A percentile compares a stretch with the other conserved stretches of the same genome.
Conservation (phyloP, 306 rosid species). For the Calophaca sinica region DNA sequence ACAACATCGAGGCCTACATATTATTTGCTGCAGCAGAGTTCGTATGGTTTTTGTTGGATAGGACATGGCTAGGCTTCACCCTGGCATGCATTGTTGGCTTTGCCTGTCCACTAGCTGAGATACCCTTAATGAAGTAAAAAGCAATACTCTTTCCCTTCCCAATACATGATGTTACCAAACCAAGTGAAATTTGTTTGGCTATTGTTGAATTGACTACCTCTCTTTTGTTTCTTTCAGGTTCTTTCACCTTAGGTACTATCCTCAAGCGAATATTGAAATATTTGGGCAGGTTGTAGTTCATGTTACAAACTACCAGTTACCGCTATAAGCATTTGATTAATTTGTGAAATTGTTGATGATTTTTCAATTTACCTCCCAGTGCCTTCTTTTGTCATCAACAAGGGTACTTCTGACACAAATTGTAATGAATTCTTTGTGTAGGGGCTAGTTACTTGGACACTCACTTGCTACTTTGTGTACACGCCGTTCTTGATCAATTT, state of each 20-base stretch:
- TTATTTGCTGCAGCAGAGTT: constrained; percentile 82
- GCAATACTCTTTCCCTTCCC: background rate
- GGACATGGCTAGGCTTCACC: constrained; percentile 77
- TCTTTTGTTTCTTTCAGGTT: constrained; percentile 47
- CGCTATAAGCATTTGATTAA: background rate
- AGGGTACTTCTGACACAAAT: background rate
- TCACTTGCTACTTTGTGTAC: constrained; percentile 62
- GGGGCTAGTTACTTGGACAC: constrained; percentile 62
- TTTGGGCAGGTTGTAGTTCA: constrained; percentile 56
- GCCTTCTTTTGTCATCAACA: background rate
- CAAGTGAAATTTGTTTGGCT: background rate
- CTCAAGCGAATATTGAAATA: constrained; percentile 52
- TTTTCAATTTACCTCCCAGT: background rate
- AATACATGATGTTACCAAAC: background rate
- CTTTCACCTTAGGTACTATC: constrained; percentile 58
- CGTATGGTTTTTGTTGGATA: constrained; percentile 70
- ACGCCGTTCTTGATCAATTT: constrained; percentile 55
- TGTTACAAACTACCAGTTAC: background rate
- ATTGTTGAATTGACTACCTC: background rate
- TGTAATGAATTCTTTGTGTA: constrained; percentile 32
- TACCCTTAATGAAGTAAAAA: constrained; percentile 63
- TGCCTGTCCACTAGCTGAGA: constrained; percentile 54
- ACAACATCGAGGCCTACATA: constrained; percentile 71
- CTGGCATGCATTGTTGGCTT: constrained; percentile 77
- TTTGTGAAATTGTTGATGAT: constrained; percentile 16